A percentile compares a stretch with the other conserved stretches of the same genome.
Conservation (phyloP, 805 yeast species). For the Yarrowia deformans region DNA sequence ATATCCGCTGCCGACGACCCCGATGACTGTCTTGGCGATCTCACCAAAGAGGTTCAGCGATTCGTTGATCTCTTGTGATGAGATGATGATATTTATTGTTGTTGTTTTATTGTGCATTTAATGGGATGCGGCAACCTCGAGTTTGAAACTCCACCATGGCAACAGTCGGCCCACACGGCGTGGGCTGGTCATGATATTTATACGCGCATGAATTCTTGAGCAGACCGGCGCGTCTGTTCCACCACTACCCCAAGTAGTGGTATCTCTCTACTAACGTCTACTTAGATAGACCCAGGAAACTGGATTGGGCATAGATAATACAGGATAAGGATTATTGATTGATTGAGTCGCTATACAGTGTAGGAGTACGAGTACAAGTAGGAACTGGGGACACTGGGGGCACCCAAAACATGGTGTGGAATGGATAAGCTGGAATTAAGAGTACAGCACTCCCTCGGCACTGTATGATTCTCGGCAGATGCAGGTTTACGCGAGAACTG, state of each 20-base stretch:
- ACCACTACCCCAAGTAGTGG: conserved; percentile 44
- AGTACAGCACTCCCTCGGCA: background rate
- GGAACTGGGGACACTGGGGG: no score
- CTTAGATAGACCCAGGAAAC: conserved; percentile 37
- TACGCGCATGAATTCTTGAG: conserved; percentile 47
- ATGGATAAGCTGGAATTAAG: background rate
- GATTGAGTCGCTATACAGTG: background rate
- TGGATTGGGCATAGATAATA: conserved; percentile 37
- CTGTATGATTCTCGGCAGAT: conserved; percentile 10
- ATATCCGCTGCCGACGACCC: conserved; percentile 31
- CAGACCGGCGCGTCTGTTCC: conserved; percentile 54
- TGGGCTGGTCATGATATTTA: conserved; percentile 25
- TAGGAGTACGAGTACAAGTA: background rate
- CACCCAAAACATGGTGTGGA: background rate
- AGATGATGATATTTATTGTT: conserved; percentile 23
- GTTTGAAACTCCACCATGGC: conserved; percentile 29
- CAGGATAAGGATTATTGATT: conserved; percentile 5
- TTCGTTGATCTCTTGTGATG: conserved; percentile 21
- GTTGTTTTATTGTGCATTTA: conserved; percentile 3
- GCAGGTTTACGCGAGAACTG: conserved; percentile 1
- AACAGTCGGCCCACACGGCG: background rate
- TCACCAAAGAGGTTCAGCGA: conserved; percentile 24
- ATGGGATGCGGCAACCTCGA: conserved; percentile 16
- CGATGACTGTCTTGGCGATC: conserved; percentile 31
- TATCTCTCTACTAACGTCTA: conserved; percentile 36